These are phyloP conservation scores for Phytophthora colocasiae DNA, from an alignment of 352 stramenopile genomes.

Conservation along the genomic window DNA sequence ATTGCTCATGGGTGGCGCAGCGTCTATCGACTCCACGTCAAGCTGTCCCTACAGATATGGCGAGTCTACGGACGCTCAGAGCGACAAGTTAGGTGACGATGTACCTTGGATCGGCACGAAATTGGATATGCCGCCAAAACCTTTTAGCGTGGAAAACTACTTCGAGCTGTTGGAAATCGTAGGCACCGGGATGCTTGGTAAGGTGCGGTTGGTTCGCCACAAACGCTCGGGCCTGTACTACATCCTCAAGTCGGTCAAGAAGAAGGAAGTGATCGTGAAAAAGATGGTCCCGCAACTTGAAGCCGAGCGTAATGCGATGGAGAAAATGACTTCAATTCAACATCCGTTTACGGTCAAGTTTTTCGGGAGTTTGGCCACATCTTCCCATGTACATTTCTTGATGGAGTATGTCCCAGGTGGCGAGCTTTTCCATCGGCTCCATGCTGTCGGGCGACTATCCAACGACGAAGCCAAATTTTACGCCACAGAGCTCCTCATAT, in stretches of 20 bases:
- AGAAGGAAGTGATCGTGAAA: constrained; percentile 60
- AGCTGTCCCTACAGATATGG: constrained; percentile 29
- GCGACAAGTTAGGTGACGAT: constrained; percentile 12
- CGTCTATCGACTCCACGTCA: constrained; percentile 29
- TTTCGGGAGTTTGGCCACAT: constrained; percentile 72
- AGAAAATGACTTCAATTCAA: constrained; percentile 41
- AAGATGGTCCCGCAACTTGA: constrained; percentile 71
- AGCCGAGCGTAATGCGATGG: constrained; percentile 57
- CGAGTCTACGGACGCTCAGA: constrained; percentile 8
- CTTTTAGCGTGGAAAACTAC: constrained; percentile 60
- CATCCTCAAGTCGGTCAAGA: constrained; percentile 80
- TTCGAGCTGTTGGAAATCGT: constrained; percentile 68
- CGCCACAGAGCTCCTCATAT: constrained; percentile 66
- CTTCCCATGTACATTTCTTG: constrained; percentile 69
- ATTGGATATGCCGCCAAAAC: constrained; percentile 63
- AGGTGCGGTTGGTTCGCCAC: constrained; percentile 70
- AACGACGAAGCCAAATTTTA: constrained; percentile 86
- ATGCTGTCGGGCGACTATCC: constrained; percentile 57
- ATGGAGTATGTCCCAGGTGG: constrained; percentile 75
- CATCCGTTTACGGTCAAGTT: constrained; percentile 63
- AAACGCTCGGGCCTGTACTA: constrained; percentile 68
- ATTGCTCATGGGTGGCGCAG: constrained; percentile 32
- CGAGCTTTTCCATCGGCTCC: constrained; percentile 68
- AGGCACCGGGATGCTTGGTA: constrained; percentile 77
- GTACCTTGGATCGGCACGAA: constrained; percentile 57